phyloP scores from a whole-genome alignment of 495 filamentous ascomycete genomes.

The Sordaria brevicollis region DNA sequence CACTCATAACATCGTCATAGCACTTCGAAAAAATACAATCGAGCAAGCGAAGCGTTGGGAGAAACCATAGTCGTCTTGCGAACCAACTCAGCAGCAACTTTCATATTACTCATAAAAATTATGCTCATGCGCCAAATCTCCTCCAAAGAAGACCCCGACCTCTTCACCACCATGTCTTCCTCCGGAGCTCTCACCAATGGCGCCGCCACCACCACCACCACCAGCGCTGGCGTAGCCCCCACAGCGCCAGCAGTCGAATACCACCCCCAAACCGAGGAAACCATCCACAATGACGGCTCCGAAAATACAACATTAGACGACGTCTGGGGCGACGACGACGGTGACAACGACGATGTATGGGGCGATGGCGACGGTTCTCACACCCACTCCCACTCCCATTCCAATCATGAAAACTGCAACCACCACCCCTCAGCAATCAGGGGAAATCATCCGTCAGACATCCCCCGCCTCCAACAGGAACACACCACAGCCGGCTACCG shows the following conservation, averaged over 20 bases:
- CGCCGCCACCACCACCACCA: neutral
- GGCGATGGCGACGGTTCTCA: neutral
- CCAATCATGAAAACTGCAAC: neutral
- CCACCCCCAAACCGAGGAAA: neutral
- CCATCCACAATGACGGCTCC: neutral
- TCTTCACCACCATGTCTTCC: slow-evolving; percentile 14
- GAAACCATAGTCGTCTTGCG: no score
- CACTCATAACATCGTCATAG: neutral
- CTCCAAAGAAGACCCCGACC: slow-evolving; percentile 9
- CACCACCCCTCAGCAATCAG: neutral
- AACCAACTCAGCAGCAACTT: neutral
- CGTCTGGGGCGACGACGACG: slow-evolving; percentile 15
- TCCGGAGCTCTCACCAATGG: neutral
- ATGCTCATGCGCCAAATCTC: slow-evolving; percentile 15
- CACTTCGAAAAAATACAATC: neutral
- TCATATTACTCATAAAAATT: neutral
- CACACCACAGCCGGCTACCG: slow-evolving; percentile 87
- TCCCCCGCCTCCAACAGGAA: slow-evolving; percentile 60
- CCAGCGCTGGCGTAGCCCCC: neutral
- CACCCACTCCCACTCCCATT: neutral
- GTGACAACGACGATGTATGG: neutral
- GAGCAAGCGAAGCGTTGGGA: neutral
- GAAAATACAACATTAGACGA: slow-evolving; percentile 12
- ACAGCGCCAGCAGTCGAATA: neutral
- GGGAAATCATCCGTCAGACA: slow-evolving; percentile 47